Evolutionary conservation across 1,139 yeast genomes (phyloP), one percentile per base, ranked within the genome.

Genomic region (Pneumocystis jirovecii): DNA sequence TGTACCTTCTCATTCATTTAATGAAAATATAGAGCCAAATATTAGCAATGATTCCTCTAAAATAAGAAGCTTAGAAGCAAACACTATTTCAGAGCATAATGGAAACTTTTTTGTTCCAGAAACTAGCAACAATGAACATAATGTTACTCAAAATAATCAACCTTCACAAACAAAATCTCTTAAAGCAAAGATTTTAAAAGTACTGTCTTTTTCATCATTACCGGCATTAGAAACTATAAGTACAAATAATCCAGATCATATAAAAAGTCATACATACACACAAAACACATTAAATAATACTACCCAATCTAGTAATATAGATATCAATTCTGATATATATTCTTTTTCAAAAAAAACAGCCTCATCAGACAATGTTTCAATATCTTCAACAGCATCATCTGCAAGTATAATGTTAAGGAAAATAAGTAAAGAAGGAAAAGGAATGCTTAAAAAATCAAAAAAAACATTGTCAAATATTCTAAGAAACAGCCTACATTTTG

Each of bases 361-460:
- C 7, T 50, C 57, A 50, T 60, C 62, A 12, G 67, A 65, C 19
- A 65, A 64, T 37, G 56, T 65, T n/a, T 65, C 67, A n/a, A 64
- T 65, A 4, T 44, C 65, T 25, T 65, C 67, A 17, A 65, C 67
- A 15, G 65, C 67, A n/a, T 60, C 64, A 37, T 61, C 64, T 39
- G 67, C 67, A 40, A 61, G 64, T 17, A 25, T 65, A 39, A 61
- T 65, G 62, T 31, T 65, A 34, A 65, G 67, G 2, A 65, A 64
- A 45, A 61, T 65, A 63, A 61, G 65, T 8, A 63, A 65, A 7
- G 62, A 50, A 15, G 57, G 57, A 21, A 50, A 50, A 25, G 57
- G 57, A 15, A 50, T 50, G 57, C 34, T 50, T 50, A 50, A 50
- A 50, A 50, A 15, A 50, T 50, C 57, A 21, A 50, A 50, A 50